A percentile compares a stretch with the other conserved stretches of the same genome.
These are phyloP conservation scores for Chrysoporthe puriensis DNA, from an alignment of 2,329 filamentous ascomycete genomes.

Conservation along the genomic window DNA sequence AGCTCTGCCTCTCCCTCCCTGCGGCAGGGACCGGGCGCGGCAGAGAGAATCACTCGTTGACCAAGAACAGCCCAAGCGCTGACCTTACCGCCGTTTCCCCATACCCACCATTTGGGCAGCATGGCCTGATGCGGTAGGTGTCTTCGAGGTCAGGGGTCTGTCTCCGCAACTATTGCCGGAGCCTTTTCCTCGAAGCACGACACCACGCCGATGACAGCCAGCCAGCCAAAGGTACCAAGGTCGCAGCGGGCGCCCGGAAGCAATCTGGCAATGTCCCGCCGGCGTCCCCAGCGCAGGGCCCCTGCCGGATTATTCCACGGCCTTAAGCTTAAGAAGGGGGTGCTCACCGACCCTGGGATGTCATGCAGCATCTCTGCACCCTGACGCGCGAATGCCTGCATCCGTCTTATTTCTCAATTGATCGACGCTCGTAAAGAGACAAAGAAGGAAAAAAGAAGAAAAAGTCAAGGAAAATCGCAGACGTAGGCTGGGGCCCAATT, in stretches of 20 bases:
- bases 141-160: conserved; percentile 1
- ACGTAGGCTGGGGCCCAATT: too few relatives aligned
- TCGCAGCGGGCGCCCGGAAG: conserved; percentile 1
- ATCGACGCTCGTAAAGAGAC: conserved; percentile 3
- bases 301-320: neutral
- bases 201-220: neutral
- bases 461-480: neutral
- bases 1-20: neutral
- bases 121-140: conserved; percentile 11
- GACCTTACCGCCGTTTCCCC: neutral
- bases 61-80: neutral
- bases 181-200: conserved; percentile 11
- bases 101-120: neutral
- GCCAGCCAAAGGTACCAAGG: conserved; percentile 9
- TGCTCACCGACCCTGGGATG: neutral
- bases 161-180: conserved; percentile 12
- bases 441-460: neutral
- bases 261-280: neutral
- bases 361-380: neutral
- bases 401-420: neutral
- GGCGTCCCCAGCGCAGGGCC: neutral
- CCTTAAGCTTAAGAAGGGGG: neutral
- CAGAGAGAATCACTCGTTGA: neutral
- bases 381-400: neutral
- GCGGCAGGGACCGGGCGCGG: neutral